phyloP scores from a whole-genome alignment of 139 green algal genomes.

The Chlorella sorokiniana region DNA sequence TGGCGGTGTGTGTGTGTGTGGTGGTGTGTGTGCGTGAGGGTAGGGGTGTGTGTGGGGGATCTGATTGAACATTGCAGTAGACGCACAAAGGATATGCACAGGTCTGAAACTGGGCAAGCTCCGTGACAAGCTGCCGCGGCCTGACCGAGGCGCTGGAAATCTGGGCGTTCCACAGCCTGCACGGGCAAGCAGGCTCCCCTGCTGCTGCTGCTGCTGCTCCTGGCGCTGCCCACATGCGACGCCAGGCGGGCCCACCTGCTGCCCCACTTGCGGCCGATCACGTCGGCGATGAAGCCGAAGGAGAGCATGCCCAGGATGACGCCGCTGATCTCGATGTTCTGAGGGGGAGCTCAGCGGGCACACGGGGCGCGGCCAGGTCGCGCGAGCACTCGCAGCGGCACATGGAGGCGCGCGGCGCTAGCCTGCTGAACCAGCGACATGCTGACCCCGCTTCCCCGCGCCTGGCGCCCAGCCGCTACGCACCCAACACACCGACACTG shows the following conservation, averaged over 20 bases:
- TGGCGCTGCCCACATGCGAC: not conserved
- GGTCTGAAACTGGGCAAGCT: too few species aligned
- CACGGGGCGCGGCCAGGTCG: not conserved
- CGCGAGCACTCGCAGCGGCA: not conserved
- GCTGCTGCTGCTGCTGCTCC: not conserved
- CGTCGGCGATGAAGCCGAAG: constrained; percentile 60
- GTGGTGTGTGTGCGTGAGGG: not conserved
- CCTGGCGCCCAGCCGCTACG: not conserved
- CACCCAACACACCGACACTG: not conserved
- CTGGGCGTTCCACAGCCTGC: too few species aligned
- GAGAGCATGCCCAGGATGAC: constrained; percentile 62
- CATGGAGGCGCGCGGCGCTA: not conserved
- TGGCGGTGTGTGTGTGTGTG: too few species aligned
- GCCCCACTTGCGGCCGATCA: constrained; percentile 71
- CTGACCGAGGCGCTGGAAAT: too few species aligned
- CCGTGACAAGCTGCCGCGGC: too few species aligned
- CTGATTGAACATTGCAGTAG: not conserved
- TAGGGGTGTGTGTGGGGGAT: not conserved
- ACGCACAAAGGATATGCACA: not conserved
- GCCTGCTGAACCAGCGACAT: too few species aligned
- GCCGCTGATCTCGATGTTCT: constrained; percentile 33
- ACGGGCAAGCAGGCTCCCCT: not conserved
- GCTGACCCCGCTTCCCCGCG: not conserved
- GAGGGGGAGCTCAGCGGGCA: not conserved
- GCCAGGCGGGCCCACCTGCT: constrained; percentile 20